A percentile compares a stretch with the other conserved stretches of the same genome.
phyloP scores from a whole-genome alignment of 768 basidiomycete genomes.

The Clavaria fumosa region DNA sequence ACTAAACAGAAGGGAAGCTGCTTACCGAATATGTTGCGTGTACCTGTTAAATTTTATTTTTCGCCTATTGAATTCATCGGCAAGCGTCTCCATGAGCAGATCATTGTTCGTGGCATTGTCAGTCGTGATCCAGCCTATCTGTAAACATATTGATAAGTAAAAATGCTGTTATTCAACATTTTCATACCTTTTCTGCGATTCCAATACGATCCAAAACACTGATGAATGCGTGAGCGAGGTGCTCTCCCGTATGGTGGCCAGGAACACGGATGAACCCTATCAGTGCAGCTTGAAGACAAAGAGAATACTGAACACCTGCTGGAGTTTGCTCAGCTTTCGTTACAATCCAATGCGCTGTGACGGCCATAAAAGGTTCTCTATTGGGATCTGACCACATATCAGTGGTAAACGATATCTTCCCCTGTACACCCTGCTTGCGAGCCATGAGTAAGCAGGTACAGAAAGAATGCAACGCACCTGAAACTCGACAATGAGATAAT shows the following conservation, averaged over 20 bases:
- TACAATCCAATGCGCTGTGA: slow-evolving; percentile 28
- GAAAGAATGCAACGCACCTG: slow-evolving; percentile 8
- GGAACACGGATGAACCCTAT: slow-evolving; percentile 23
- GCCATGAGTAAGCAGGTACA: neutral
- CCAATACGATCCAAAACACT: slow-evolving; percentile 15
- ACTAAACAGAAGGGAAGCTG: slow-evolving; percentile 3
- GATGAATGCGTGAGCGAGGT: slow-evolving; percentile 21
- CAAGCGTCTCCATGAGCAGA: slow-evolving; percentile 14
- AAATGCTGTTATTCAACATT: too few species aligned
- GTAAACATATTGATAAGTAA: slow-evolving; percentile 3
- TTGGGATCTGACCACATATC: slow-evolving; percentile 25
- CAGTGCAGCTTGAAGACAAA: slow-evolving; percentile 19
- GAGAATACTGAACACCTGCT: slow-evolving; percentile 12
- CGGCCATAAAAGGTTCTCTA: slow-evolving; percentile 24
- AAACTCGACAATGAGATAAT: slow-evolving; percentile 11
- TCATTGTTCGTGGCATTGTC: slow-evolving; percentile 23
- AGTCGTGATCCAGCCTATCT: slow-evolving; percentile 25
- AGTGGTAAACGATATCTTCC: slow-evolving; percentile 22
- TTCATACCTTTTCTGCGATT: slow-evolving; percentile 16
- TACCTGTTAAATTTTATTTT: slow-evolving; percentile 17
- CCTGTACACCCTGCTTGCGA: slow-evolving; percentile 14
- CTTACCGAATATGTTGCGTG: slow-evolving; percentile 3
- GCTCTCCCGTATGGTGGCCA: slow-evolving; percentile 22
- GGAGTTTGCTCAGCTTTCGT: slow-evolving; percentile 8
- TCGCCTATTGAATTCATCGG: slow-evolving; percentile 11